A percentile compares a stretch with the other conserved stretches of the same genome.
phyloP scores from a whole-genome alignment of 1,284 basidiomycete species.

The Tilletia caries region DNA sequence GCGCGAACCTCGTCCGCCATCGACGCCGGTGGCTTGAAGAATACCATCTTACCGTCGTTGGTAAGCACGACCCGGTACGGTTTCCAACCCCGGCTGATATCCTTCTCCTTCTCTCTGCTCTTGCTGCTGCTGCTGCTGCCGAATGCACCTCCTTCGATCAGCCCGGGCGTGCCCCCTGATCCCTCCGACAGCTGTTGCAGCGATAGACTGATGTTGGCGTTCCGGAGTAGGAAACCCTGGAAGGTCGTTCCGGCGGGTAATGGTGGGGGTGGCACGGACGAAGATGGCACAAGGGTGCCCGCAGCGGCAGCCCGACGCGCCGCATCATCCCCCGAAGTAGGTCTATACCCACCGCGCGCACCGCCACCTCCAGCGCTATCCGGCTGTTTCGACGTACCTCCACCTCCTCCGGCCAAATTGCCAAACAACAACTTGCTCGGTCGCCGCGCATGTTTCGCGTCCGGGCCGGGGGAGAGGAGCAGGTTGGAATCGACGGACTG shows the following conservation, averaged over 20 bases:
- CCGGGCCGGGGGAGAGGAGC: conserved; percentile 3
- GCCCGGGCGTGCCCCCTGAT: neutral
- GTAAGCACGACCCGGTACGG: conserved; percentile 46
- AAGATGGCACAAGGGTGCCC: neutral
- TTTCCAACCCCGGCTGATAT: conserved; percentile 50
- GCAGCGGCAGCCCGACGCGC: neutral
- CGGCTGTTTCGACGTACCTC: neutral
- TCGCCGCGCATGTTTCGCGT: neutral
- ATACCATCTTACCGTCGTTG: conserved; percentile 38
- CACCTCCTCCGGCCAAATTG: neutral
- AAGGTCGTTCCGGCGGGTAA: conserved; percentile 33
- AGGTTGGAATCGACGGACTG: conserved; percentile 6
- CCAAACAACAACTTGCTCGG: conserved; percentile 5
- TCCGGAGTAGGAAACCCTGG: conserved; percentile 44
- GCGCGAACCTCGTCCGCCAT: conserved; percentile 46
- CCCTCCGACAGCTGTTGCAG: conserved; percentile 34
- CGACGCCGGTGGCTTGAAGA: conserved; percentile 47
- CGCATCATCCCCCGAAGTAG: neutral
- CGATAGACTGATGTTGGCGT: conserved; percentile 40
- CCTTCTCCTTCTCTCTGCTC: conserved; percentile 38
- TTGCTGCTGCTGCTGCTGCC: conserved; percentile 17
- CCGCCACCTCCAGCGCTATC: neutral
- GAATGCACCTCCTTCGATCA: neutral
- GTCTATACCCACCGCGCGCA: neutral
- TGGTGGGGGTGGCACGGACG: conserved; percentile 11